Conservation (phyloP, 1,284 basidiomycete genomes). For the Pyrrhoderma noxium region DNA sequence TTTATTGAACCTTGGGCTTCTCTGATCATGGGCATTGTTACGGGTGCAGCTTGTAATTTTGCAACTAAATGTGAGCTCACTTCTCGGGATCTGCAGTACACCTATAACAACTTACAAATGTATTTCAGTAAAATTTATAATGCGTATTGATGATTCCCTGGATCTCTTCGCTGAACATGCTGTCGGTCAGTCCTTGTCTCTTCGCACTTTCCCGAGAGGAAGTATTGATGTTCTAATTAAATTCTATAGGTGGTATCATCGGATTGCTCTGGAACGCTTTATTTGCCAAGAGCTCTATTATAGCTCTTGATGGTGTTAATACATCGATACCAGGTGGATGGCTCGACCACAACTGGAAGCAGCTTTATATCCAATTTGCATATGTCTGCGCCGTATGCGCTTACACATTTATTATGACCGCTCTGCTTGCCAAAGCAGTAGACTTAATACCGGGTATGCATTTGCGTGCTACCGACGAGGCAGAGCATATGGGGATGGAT, state of each 20-base stretch:
- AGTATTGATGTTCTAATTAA: neutral
- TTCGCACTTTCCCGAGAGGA: neutral
- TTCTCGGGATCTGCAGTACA: neutral
- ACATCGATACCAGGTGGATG: constrained; percentile 63
- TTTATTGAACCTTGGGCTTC: constrained; percentile 62
- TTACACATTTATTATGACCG: constrained; percentile 66
- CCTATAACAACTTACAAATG: constrained; percentile 14
- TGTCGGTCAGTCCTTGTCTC: constrained; percentile 39
- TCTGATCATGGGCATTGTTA: constrained; percentile 71
- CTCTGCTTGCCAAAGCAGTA: constrained; percentile 58
- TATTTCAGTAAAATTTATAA: constrained; percentile 52
- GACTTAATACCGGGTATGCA: constrained; percentile 74
- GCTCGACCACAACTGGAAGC: constrained; percentile 66
- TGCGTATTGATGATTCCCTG: constrained; percentile 75
- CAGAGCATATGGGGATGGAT: constrained; percentile 84
- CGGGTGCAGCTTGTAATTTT: constrained; percentile 78
- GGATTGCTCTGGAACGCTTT: constrained; percentile 75
- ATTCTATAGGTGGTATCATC: constrained; percentile 53
- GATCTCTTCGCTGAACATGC: constrained; percentile 91
- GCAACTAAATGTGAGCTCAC: constrained; percentile 68
- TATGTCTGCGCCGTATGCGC: constrained; percentile 67
- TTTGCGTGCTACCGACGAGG: constrained; percentile 68
- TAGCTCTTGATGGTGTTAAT: constrained; percentile 71
- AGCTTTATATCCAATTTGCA: constrained; percentile 77
- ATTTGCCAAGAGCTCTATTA: constrained; percentile 62